Evolutionary conservation across 495 filamentous ascomycete species (phyloP), one percentile per base, ranked within the genome.

Genomic region (Coniosporium apollinis): DNA sequence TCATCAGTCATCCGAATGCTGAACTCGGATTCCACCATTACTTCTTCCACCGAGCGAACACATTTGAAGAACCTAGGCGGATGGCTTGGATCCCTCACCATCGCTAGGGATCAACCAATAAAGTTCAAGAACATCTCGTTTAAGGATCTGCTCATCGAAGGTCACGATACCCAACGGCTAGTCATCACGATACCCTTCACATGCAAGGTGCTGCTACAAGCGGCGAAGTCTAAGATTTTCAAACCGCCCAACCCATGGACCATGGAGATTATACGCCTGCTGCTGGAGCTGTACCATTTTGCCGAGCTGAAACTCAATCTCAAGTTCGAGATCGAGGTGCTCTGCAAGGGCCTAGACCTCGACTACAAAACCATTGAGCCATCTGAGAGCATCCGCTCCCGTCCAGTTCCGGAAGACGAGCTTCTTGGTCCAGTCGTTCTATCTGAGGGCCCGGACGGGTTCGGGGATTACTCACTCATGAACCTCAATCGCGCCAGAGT

Each of bases 281-380:
- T 99, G 32, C 76, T 89, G 34, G 89, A 96, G 44, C 68, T 99
- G 11, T 96, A 96, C 43, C 74, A 91, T 41, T 76, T 72, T 47
- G 82, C 81, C n/a, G 84, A 93, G 43, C 56, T 96, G 28, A 96
- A 94, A 52, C 66, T 94, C 26, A 93, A 94, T 44, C 72, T 87
- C 22, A 94, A 92, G 48, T 99, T 99, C 45, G 89, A 96, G 52
- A 96, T 99, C 44, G 89, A 99, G 53, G 84, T 96, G 5, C 65
- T 99, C 7, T 96, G 83, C 60, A 89, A 84, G 51, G 83, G 82
- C 19, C 62, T 99, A n/a, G 74, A 76, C 30, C 62, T 94, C 14
- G 80, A 93, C 38, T 74, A 87, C 58, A 91, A 85, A 54, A 69
- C 61, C 26, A 79, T 94, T 34, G 80, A 91, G 36, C 82, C 86